These are phyloP conservation scores for Thalia dealbata DNA, from an alignment of 176 grass and related monocot species.

Conservation along the genomic window DNA sequence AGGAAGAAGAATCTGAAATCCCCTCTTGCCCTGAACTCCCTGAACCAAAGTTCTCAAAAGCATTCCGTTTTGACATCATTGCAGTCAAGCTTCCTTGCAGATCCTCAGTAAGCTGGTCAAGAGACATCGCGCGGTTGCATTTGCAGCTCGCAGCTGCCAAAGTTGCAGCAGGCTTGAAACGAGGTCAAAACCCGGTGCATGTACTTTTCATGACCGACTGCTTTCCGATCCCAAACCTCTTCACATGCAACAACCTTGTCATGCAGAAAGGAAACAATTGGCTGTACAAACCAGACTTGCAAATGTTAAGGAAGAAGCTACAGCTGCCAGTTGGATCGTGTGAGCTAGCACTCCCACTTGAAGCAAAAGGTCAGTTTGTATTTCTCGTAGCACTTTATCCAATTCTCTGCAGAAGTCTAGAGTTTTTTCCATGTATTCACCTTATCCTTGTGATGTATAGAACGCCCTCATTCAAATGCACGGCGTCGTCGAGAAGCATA, in stretches of 20 bases:
- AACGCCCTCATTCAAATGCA: neutral
- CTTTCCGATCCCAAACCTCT: constrained; percentile 5
- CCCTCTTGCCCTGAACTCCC: constrained; percentile 1
- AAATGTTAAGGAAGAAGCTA: neutral
- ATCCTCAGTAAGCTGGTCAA: neutral
- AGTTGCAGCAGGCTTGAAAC: neutral
- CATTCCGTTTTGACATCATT: neutral
- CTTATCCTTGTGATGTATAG: constrained; percentile 10
- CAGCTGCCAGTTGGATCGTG: constrained; percentile 5
- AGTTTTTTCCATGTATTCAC: neutral
- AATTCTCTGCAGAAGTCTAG: too few relatives aligned
- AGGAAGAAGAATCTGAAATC: constrained; percentile 1
- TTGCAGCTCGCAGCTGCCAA: constrained; percentile 4
- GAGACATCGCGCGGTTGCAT: constrained; percentile 6
- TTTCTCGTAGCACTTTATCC: too few relatives aligned
- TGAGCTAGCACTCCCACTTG: constrained; percentile 1
- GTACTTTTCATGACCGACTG: constrained; percentile 4
- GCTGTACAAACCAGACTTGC: constrained; percentile 1
- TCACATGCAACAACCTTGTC: constrained; percentile 9
- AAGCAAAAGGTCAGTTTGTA: constrained; percentile 1
- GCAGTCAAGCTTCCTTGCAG: constrained; percentile 9
- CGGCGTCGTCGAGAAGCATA: constrained; percentile 29
- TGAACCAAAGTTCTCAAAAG: neutral
- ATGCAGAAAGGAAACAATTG: neutral
- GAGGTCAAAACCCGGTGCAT: neutral